A percentile compares a stretch with the other conserved stretches of the same genome.
These are phyloP conservation scores for Fallopia convolvulus DNA, from an alignment of 148 eudicot genomes.

Conservation along the genomic window DNA sequence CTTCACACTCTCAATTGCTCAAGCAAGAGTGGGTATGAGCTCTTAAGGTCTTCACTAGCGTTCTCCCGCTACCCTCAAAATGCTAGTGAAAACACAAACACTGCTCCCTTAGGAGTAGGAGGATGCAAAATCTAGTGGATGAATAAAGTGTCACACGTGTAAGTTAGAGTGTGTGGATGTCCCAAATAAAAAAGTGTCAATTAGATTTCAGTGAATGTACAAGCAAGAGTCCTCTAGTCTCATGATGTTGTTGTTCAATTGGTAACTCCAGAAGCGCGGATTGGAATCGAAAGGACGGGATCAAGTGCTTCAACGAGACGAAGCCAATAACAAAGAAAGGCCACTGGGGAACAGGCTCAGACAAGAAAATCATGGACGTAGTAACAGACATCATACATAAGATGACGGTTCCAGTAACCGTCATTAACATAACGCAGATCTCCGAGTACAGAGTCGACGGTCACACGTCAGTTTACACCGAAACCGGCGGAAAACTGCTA, in stretches of 20 bases:
- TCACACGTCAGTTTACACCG: conserved; percentile 44
- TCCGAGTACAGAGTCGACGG: conserved; percentile 57
- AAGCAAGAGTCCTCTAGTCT: no score
- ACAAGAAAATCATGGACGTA: conserved; percentile 42
- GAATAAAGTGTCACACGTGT: no score
- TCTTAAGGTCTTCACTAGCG: no score
- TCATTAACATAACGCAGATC: conserved; percentile 51
- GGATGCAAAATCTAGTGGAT: no score
- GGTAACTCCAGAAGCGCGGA: conserved; percentile 35
- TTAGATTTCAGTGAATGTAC: no score
- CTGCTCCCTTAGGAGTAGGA: no score
- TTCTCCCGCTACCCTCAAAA: no score
- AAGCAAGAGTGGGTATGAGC: no score
- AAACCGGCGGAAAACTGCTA: conserved; percentile 38
- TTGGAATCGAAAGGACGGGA: conserved; percentile 38
- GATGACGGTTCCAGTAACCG: conserved; percentile 43
- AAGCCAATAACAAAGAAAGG: conserved; percentile 36
- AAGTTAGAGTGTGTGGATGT: no score
- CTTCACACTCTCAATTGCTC: no score
- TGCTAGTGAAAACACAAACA: no score
- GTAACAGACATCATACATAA: conserved; percentile 30
- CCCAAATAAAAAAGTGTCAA: no score
- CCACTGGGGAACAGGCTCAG: conserved; percentile 45
- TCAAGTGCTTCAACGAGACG: conserved; percentile 56
- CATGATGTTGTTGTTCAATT: not conserved